Base-by-base conservation (phyloP, 768 basidiomycete species). In the Psilocybe sp. region DNA sequence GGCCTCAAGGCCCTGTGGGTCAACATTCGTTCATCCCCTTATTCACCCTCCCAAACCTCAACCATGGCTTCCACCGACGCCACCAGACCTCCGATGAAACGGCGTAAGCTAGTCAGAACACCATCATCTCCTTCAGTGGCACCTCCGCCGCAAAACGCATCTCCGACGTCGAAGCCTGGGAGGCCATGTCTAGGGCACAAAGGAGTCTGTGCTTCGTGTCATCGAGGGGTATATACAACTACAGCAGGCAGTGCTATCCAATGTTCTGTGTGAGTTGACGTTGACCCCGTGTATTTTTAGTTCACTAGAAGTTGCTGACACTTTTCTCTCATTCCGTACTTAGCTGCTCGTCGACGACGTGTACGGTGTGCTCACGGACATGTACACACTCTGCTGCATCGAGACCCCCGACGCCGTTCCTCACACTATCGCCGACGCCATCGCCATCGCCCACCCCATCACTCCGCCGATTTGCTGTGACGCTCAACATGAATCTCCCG, bases 311-410 rank as follows among this genome's bases (percentile, higher is more conserved):
- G 43, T 37, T 36, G 10, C 40, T 52, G 20, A 38, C 18, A 14
- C 35, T 19, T 31, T 46, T 35, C 34, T 38, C 16, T 31, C 18
- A 23, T 13, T 19, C 19, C 2, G 42, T 9, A 38, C 32, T 28
- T 45, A 78, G 77, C 28, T 78, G 77, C 52, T 57, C 63, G 2
- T 58, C 66, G 4, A 63, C 68, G 7, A 73, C 71, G 5, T 79
- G 77, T 51, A 53, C 68, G 0, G 65, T 79, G 20, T 79, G 77
- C 51, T 68, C 76, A 15, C 69, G 76, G 32, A 76, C 69, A 38
- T 79, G 77, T 52, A 73, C 64, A 13, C 64, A 69, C 33, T 61
- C 55, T 44, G 62, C 54, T 4, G 61, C 66, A 13, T 73, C 69
- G 13, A 61, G 66, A 36, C 70, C 70, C 34, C 66, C 72, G 0